Evolutionary conservation across 1,284 basidiomycete species (phyloP).

Genomic region (Sanghuangporus baumii): DNA sequence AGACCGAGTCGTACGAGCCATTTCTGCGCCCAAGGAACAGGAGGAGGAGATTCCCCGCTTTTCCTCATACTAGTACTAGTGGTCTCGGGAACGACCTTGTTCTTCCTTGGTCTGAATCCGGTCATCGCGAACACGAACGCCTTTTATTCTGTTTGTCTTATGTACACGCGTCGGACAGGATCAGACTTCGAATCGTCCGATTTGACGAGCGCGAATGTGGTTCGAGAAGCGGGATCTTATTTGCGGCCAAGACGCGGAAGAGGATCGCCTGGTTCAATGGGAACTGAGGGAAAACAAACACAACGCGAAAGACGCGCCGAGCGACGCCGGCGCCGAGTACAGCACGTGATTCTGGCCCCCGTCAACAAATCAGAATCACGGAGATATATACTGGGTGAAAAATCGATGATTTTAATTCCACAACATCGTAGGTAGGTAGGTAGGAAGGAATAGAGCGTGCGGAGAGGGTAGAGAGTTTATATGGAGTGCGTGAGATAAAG

Average conservation of each 20-base stretch:
- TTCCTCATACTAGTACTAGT: background rate
- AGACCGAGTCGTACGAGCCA: conserved; percentile 43
- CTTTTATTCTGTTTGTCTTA: background rate
- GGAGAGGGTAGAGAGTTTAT: background rate
- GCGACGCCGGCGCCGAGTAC: too few relatives aligned
- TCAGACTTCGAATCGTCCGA: too few relatives aligned
- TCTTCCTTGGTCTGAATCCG: background rate
- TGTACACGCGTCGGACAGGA: too few relatives aligned
- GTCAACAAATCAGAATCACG: too few relatives aligned
- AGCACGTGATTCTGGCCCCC: too few relatives aligned
- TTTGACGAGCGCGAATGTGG: too few relatives aligned
- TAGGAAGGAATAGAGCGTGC: background rate
- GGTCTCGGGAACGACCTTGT: background rate
- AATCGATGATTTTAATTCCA: background rate
- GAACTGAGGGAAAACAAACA: too few relatives aligned
- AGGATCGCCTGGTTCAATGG: too few relatives aligned
- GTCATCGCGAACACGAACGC: background rate
- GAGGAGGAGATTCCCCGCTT: background rate
- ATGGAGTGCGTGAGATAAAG: background rate
- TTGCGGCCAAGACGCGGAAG: too few relatives aligned
- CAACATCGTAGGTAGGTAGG: background rate
- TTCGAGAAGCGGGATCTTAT: too few relatives aligned
- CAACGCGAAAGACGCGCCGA: too few relatives aligned
- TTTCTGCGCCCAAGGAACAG: conserved; percentile 23
- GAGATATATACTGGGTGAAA: too few relatives aligned